These are phyloP conservation scores for Maudiozyma turicensis DNA, from an alignment of 805 yeast genomes.

Conservation along the genomic window DNA sequence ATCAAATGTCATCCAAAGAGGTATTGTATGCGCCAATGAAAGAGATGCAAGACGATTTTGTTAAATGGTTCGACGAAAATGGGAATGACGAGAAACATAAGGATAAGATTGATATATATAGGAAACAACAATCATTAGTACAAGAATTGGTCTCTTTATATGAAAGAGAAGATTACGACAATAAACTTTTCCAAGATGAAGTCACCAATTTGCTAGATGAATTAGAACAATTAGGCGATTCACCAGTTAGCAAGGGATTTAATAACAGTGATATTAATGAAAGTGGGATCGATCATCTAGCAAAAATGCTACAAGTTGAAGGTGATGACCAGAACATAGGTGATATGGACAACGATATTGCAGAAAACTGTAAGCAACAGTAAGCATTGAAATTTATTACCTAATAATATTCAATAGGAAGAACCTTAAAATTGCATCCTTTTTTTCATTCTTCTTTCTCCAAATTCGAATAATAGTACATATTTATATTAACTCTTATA, in stretches of 20 bases:
- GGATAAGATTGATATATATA: slow-evolving; percentile 44
- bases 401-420: not conserved
- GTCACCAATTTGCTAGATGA: slow-evolving; percentile 22
- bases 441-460: no score
- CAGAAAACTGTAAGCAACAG: slow-evolving; percentile 26
- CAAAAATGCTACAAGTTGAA: slow-evolving; percentile 19
- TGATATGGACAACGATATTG: slow-evolving; percentile 21
- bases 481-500: no score
- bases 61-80: slow-evolving; percentile 55
- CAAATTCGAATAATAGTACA: no score
- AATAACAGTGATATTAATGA: slow-evolving; percentile 5
- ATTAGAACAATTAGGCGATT: slow-evolving; percentile 26
- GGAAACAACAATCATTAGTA: slow-evolving; percentile 53
- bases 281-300: slow-evolving; percentile 12
- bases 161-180: slow-evolving; percentile 48
- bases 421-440: no score
- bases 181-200: slow-evolving; percentile 15
- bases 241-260: slow-evolving; percentile 23
- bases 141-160: slow-evolving; percentile 52
- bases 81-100: slow-evolving; percentile 33
- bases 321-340: slow-evolving; percentile 17
- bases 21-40: slow-evolving; percentile 82
- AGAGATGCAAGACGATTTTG: slow-evolving; percentile 65
- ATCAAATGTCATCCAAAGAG: slow-evolving; percentile 74
- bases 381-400: slow-evolving; percentile 1